These are phyloP conservation scores for Aspergillus sp. DNA, from an alignment of 2,329 filamentous ascomycete species.

Conservation along the genomic window DNA sequence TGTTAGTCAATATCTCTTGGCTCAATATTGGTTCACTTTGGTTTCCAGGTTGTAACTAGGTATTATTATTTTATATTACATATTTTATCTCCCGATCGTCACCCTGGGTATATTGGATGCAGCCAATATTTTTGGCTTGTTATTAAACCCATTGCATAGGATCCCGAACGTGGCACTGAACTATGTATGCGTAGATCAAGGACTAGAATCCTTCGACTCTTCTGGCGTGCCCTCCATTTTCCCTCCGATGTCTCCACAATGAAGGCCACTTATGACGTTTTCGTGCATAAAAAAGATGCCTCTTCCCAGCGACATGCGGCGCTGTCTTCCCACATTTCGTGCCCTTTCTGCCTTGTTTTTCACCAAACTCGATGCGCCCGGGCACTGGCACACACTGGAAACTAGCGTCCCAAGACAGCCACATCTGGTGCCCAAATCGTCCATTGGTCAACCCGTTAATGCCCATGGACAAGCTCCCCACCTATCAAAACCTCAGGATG, in stretches of 20 bases:
- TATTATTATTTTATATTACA: background rate
- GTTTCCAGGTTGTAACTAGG: background rate
- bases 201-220: too few species aligned
- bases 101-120: too few species aligned
- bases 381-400: background rate
- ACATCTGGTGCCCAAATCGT: too few species aligned
- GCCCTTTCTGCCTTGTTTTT: background rate
- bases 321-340: too few species aligned
- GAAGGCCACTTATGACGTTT: background rate
- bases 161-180: too few species aligned
- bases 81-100: background rate
- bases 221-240: background rate
- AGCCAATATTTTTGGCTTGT: too few species aligned
- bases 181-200: too few species aligned
- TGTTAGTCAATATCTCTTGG: background rate
- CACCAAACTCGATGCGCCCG: background rate
- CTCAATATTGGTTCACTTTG: background rate
- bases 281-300: background rate
- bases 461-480: too few species aligned
- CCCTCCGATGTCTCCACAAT: background rate
- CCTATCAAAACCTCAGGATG: background rate
- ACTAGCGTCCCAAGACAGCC: too few species aligned
- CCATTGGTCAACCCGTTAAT: background rate
- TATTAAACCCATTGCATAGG: too few species aligned
- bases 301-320: background rate